Evolutionary conservation across 176 grass and related monocot genomes (phyloP).

Genomic region (Cenchrus americanus): DNA sequence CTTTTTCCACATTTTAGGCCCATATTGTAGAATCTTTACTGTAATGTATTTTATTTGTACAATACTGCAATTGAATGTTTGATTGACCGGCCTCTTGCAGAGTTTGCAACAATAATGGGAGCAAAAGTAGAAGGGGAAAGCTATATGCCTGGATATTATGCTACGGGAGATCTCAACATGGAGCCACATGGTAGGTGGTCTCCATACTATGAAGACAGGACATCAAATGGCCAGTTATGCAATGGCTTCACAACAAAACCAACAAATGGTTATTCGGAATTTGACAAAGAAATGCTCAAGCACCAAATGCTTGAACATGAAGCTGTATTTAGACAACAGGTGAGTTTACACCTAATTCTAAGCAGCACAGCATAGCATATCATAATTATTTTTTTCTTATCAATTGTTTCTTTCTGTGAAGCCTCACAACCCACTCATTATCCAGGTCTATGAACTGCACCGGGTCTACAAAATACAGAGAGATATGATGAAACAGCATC

Average conservation of each 20-base stretch:
- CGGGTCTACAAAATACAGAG: slow-evolving; percentile 89
- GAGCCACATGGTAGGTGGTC: slow-evolving; percentile 46
- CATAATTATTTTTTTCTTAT: neutral
- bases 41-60: slow-evolving; percentile 43
- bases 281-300: slow-evolving; percentile 81
- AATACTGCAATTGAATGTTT: neutral
- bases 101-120: slow-evolving; percentile 59
- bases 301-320: slow-evolving; percentile 90
- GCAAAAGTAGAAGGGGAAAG: slow-evolving; percentile 67
- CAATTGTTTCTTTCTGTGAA: slow-evolving; percentile 30
- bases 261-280: slow-evolving; percentile 50
- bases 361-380: neutral
- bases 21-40: neutral
- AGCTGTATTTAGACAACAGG: slow-evolving; percentile 85
- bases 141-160: slow-evolving; percentile 63
- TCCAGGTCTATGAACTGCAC: slow-evolving; percentile 98
- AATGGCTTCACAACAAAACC: slow-evolving; percentile 47
- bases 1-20: neutral
- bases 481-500: slow-evolving; percentile 68
- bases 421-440: slow-evolving; percentile 21
- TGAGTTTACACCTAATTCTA: slow-evolving; percentile 32
- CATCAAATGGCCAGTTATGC: slow-evolving; percentile 41
- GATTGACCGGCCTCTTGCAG: slow-evolving; percentile 25
- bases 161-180: slow-evolving; percentile 45
- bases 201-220: slow-evolving; percentile 62